Evolutionary conservation across 192 early-diverging fungal species (phyloP), one percentile per base, ranked within the genome.

Genomic region (Backusella parvicylindrica): DNA sequence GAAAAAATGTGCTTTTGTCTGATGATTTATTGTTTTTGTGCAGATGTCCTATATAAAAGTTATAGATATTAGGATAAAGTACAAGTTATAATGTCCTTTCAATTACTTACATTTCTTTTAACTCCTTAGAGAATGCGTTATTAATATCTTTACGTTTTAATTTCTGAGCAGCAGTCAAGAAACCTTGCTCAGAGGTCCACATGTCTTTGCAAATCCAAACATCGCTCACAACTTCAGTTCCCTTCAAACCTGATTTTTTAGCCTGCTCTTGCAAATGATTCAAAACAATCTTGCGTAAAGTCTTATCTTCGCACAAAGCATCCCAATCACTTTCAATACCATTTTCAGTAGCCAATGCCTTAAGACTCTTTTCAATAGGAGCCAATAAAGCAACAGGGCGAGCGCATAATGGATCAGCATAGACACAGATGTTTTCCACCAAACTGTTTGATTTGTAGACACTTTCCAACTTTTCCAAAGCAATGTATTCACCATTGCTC

Each of bases 111-210:
- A 89, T 86, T 21, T 50, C 49, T 66, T 89, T 79, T 71, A 96
- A 82, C 75, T 92, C 70, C 1, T 66, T 21, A 67, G 85, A 81
- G 79, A 93, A 93, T 28, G 75, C 80, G 49, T 87, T 81, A 64
- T 82, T 80, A 33, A 99, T 92, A 23, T 86, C 93, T 40, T 88
- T 89, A 47, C 97, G 89, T 64, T 96, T 92, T 67, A 98, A 80
- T 84, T 98, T 98, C 81, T 92, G 92, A n/a, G 96, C 96, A 12
- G 98, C 93, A 35, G 98, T 99, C 77, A 95, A 81, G 69, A 91
- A 77, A 30, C 87, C 90, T 74, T 81, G 69, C 82, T 99, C 90
- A 13, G 96, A 88, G 3, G 95, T 98, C 98, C 98, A 99, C 75
- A 94, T 86, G 38, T 94, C 95, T 2, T 81, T 74, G 66, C 86